Evolutionary conservation across 306 rosid genomes (phyloP), one percentile per base, ranked within the genome.

Genomic region (Ziziphus jujuba): DNA sequence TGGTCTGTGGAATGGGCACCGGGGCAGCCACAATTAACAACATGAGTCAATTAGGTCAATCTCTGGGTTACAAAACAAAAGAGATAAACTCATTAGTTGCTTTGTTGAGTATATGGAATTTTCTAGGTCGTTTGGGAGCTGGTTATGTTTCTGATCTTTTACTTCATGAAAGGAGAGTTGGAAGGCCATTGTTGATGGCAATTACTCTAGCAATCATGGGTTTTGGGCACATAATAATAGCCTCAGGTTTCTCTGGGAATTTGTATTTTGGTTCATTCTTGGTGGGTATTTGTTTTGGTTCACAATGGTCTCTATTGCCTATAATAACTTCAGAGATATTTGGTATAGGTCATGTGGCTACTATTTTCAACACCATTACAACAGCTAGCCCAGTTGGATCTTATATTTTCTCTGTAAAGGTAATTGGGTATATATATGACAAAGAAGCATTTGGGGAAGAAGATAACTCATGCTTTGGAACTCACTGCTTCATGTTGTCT

Each of bases 231-330:
- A 15, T 88, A 17, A 63, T 83, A 5, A 84, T 93, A 9, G 89
- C 96, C 19, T 80, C 85, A 52, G 95, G 95, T 51, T 83, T 87
- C 57, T 79, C 65, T 6, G 97, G 93, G 59, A 90, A 74, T 80
- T 73, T 92, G 44, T 92, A 83, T 40, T 28, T 84, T 63, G 96
- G 98, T 76, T 89, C 96, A 35, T 73, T 88, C 35, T 59, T 90
- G 45, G 90, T 93, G 55, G 98, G 98, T 12, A 83, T 93, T 65
- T 81, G 90, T 67, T 88, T 88, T 71, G 98, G 98, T 53, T 84
- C 97, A 47, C 76, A 92, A 45, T 92, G 97, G 98, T 86, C 93
- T n/a, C 78, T 92, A 48, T 87, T 90, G 97, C 98, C 97, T 35
- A 86, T 90, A 53, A 83, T 93, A 66, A 83, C 91, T 59, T 83